Evolutionary conservation across 2,329 filamentous ascomycete genomes (phyloP), one percentile per base, ranked within the genome.

Genomic region (Metarhizium guizhouense): DNA sequence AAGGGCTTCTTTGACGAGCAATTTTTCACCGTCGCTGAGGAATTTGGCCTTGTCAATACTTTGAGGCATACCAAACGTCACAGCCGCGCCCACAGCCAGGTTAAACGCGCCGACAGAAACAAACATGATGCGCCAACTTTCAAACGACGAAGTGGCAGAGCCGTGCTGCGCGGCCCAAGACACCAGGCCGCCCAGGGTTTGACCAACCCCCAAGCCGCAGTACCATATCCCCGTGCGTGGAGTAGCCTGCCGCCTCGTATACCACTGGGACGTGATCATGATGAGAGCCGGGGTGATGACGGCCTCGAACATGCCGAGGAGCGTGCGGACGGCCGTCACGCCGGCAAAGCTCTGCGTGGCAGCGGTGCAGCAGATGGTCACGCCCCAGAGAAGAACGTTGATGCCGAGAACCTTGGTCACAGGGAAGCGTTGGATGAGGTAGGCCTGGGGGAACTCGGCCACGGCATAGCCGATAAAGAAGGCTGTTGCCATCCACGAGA

Each of bases 1-100:
- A 40, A 90, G 74, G 63, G 84, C 87, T 57, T 78, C 80, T 3
- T 84, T 82, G 0, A 79, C 83, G 20, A 82, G 52, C 4, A 30
- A 13, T 54, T 60, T 65, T 18, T 66, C 65, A 40, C 54, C 40
- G 1, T 59, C 54, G 7, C 54, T 58, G 34, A 67, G 54, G 54
- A 63, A 25, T 25, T 25, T 25, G 25, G 25, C 25, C 25, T 25
- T 49, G 8, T 49, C 45, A 7, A 63, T 54, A 11, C 56, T 47
- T 54, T 77, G 71, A 0, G 78, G 79, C 10, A 82, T 71, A 25
- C 74, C 62, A 47, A 70, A 60, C 53, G 73, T 70, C 32, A 81
- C 58, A 3, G 70, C 63, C 6, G 76, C 64, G 2, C 70, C 75
- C 68, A 76, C 74, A 1, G 76, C 55, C 49, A 78, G 72, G 2